A percentile compares a stretch with the other conserved stretches of the same genome.
Conservation (phyloP, 768 basidiomycete genomes). For the Dacryopinax spathularia region DNA sequence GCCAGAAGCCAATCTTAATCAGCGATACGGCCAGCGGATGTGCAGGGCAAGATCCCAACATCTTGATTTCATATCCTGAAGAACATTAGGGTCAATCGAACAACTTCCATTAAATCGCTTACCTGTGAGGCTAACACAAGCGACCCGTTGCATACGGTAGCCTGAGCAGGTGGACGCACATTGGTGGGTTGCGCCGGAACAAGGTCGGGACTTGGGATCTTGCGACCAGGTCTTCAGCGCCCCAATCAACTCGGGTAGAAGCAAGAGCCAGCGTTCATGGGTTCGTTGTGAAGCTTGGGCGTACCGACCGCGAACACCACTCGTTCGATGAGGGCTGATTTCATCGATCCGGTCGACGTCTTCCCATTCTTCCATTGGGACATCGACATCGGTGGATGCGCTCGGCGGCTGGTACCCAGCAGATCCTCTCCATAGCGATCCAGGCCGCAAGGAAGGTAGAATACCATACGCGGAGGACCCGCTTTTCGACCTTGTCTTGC, state of each 20-base stretch:
- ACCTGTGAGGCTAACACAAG: not conserved
- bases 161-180: not conserved
- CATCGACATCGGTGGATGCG: not conserved
- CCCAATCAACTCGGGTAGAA: not conserved
- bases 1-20: not conserved
- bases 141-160: not conserved
- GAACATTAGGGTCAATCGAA: not conserved
- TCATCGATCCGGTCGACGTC: not conserved
- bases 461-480: not conserved
- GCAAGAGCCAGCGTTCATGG: not conserved
- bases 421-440: not conserved
- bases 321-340: not conserved
- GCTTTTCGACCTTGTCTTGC: not conserved
- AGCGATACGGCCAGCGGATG: not conserved
- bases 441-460: not conserved
- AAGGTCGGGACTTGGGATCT: not conserved
- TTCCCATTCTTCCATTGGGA: not conserved
- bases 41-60: not conserved
- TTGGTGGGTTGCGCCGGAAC: not conserved
- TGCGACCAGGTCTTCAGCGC: not conserved
- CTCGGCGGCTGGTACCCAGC: not conserved
- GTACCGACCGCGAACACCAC: not conserved
- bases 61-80: not conserved
- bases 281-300: not conserved
- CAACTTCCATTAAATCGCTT: not conserved